Conservation (phyloP, 2,329 filamentous ascomycete species). For the Aureobasidium mangrovei region DNA sequence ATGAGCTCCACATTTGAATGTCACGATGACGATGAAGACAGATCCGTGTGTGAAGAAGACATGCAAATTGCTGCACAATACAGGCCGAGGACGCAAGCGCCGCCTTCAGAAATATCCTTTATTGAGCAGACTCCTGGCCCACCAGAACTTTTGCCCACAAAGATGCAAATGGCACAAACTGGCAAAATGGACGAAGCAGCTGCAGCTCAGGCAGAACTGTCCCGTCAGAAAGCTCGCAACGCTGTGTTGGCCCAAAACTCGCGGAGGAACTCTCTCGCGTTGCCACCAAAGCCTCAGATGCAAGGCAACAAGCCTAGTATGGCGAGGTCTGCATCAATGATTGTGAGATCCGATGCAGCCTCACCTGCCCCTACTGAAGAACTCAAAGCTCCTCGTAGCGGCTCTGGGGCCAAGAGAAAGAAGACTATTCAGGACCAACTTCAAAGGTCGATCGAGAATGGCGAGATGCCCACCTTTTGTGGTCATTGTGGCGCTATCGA, state of each 20-base stretch:
- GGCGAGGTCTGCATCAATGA: constrained; percentile 8
- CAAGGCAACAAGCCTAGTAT: constrained; percentile 3
- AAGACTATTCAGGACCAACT: constrained; percentile 53
- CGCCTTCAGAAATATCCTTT: constrained; percentile 22
- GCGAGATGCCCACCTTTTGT: constrained; percentile 81
- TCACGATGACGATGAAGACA: constrained; percentile 48
- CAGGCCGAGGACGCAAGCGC: constrained; percentile 17
- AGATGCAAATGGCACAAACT: constrained; percentile 15
- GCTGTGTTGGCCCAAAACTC: constrained; percentile 19
- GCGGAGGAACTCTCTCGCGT: constrained; percentile 28
- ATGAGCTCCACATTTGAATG: constrained; percentile 67
- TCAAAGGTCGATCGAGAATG: constrained; percentile 56
- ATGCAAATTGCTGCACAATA: constrained; percentile 28
- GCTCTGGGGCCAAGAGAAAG: constrained; percentile 53
- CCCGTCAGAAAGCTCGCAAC: constrained; percentile 15
- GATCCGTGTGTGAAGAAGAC: constrained; percentile 31
- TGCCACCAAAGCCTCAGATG: constrained; percentile 21
- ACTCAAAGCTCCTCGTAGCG: constrained; percentile 27
- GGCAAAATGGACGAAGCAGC: constrained; percentile 6
- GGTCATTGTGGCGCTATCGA: constrained; percentile 91
- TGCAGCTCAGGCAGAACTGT: constrained; percentile 10
- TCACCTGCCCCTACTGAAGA: constrained; percentile 29
- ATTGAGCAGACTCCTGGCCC: constrained; percentile 33
- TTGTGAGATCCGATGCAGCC: constrained; percentile 26
- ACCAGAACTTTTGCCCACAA: constrained; percentile 33